Percentiles rank a stretch among this genome's conserved stretches.
phyloP scores from a whole-genome alignment of 2,329 filamentous ascomycete species.

The Arthroderma sp. region DNA sequence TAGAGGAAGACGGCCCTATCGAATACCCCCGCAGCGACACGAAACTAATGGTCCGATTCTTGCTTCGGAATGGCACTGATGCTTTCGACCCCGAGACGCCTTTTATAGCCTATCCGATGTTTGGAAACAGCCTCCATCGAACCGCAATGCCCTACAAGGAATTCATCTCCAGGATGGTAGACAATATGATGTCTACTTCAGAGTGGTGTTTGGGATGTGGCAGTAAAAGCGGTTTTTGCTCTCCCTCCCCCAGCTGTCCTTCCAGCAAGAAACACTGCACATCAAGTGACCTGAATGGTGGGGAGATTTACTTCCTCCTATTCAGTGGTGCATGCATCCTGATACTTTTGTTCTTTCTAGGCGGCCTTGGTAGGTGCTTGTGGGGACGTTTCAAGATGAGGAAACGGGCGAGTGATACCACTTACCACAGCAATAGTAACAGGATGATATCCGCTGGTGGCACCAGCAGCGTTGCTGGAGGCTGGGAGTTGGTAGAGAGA shows the following conservation, averaged over 20 bases:
- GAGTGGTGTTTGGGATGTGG: constrained; percentile 43
- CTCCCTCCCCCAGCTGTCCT: constrained; percentile 22
- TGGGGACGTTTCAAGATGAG: no score
- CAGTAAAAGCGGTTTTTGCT: constrained; percentile 40
- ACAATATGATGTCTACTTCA: constrained; percentile 34
- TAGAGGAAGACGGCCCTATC: constrained; percentile 16
- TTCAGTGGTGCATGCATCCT: background rate
- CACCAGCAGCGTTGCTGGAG: background rate
- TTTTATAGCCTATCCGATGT: constrained; percentile 39
- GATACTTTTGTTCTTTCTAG: no score
- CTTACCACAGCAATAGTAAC: no score
- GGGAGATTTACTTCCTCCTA: background rate
- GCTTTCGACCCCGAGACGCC: constrained; percentile 20
- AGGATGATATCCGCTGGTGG: no score
- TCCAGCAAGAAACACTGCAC: background rate
- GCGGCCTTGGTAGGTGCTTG: no score
- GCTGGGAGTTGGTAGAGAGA: background rate
- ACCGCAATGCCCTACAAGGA: constrained; percentile 40
- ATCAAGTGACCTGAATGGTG: background rate
- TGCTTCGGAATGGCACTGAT: constrained; percentile 45
- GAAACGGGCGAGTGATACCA: no score
- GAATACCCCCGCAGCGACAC: constrained; percentile 29
- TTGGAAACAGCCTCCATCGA: constrained; percentile 36
- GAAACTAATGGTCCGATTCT: constrained; percentile 45
- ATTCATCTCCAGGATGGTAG: constrained; percentile 37